Evolutionary conservation across 768 basidiomycete genomes (phyloP).

Genomic region (Termitomyces sp.): DNA sequence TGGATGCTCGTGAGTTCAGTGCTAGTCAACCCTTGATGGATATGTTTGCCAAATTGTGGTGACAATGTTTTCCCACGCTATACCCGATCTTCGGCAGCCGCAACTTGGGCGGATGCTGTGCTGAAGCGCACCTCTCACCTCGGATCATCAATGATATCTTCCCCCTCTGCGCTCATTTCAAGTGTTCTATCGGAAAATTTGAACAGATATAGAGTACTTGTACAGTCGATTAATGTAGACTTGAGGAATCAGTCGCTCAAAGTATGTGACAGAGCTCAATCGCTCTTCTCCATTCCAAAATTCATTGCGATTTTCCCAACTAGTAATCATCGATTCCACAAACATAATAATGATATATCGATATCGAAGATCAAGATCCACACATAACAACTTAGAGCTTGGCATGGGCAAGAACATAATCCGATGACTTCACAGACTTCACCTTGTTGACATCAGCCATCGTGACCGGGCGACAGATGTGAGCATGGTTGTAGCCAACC

Average conservation of each 20-base stretch:
- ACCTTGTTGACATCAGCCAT: conserved; percentile 67
- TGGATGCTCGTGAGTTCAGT: not conserved
- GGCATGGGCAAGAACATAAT: conserved; percentile 40
- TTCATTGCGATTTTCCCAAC: not conserved
- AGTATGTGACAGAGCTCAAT: not conserved
- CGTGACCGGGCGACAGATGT: conserved; percentile 58
- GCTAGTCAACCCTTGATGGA: not conserved
- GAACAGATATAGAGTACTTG: no score
- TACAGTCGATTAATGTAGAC: no score
- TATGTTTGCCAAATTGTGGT: not conserved
- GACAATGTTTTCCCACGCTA: not conserved
- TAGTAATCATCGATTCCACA: not conserved
- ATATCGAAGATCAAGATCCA: not conserved
- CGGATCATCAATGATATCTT: no score
- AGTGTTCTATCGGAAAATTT: no score
- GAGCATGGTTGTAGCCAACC: conserved; percentile 77
- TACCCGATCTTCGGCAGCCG: no score
- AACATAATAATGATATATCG: not conserved
- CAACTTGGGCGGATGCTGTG: no score
- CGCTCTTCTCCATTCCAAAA: not conserved
- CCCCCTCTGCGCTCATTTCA: no score
- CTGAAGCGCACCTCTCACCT: no score
- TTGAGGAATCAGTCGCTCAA: no score
- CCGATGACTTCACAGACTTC: conserved; percentile 59
- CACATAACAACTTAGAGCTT: conserved; percentile 28